Evolutionary conservation across 148 eudicot species (phyloP), one percentile per base, ranked within the genome.

Genomic region (Hydrangea macrophylla): DNA sequence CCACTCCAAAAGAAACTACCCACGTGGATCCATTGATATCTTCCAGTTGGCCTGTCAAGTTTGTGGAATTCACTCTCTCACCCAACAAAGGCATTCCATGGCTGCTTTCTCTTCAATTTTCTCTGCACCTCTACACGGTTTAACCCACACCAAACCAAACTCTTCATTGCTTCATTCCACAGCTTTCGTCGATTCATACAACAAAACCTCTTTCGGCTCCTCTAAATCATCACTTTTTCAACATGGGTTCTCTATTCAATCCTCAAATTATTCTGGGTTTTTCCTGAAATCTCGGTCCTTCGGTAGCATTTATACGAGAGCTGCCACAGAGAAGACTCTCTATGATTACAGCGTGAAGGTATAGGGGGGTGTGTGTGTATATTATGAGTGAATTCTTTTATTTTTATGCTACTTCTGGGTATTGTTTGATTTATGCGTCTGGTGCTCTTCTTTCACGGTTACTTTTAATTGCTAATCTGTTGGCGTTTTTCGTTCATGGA

Each of bases 281-380:
- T 30, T 77, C 33, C 13, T 53, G 1, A 86, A 77, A 51, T 67
- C 82, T 13, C 78, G 70, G 37, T 81, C 76, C n/a, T 68, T 75
- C 33, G 58, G 67, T 20, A 39, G 61, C 26, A 74, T 90, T 70
- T 55, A 62, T 69, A 90, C 96, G 28, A 81, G 86, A 72, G 95
- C 98, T 50, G 88, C 96, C 48, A 82, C 98, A 1, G 89, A 77
- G 64, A 86, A 90, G 67, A 83, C 85, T 28, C 33, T 92, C 11
- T 80, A 93, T 78, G 98, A 93, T 76, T 93, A 45, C 74, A 88
- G 80, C 50, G 98, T 90, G 5, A 93, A 90, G 94, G 96, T 93
- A 74, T 15, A 4, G 9, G n/a, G 9, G 18, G 3, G 50, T 12
- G 50, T 12, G 17, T 4, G 8, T 12, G 11, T 55, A 5, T 36